phyloP scores from a whole-genome alignment of 345 rosid species.

The Eucalyptus sp. region DNA sequence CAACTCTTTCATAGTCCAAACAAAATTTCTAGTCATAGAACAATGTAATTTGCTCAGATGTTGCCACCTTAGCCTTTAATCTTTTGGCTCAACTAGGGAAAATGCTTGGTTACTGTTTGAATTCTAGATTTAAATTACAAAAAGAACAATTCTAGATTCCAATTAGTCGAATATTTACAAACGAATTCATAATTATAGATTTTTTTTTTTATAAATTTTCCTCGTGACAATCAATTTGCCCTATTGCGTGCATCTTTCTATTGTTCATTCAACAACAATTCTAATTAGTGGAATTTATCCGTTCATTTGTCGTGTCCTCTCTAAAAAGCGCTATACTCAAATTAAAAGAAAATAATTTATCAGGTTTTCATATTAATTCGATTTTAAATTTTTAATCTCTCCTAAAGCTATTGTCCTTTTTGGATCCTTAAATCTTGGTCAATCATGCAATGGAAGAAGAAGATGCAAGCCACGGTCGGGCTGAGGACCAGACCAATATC shows the following conservation, averaged over 20 bases:
- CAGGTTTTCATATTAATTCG: background rate
- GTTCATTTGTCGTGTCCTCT: background rate
- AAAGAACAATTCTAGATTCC: background rate
- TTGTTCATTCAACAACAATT: background rate
- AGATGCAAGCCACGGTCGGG: background rate
- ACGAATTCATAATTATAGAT: fast-evolving
- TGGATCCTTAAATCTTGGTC: background rate
- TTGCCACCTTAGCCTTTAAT: background rate
- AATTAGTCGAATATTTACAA: background rate
- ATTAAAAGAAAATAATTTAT: background rate
- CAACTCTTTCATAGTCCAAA: background rate
- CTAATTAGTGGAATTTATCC: background rate
- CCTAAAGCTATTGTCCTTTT: background rate
- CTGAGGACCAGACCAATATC: background rate
- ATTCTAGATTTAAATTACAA: background rate
- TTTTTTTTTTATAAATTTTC: background rate
- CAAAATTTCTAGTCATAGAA: background rate
- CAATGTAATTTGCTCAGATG: background rate
- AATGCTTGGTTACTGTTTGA: background rate
- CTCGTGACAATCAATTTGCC: fast-evolving
- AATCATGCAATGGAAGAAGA: background rate
- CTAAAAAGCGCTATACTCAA: background rate
- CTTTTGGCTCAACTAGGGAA: fast-evolving
- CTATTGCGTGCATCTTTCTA: background rate
- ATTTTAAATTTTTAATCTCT: background rate